These are phyloP conservation scores for Melocanna baccifera DNA, from an alignment of 176 grass and related monocot species.

Conservation along the genomic window DNA sequence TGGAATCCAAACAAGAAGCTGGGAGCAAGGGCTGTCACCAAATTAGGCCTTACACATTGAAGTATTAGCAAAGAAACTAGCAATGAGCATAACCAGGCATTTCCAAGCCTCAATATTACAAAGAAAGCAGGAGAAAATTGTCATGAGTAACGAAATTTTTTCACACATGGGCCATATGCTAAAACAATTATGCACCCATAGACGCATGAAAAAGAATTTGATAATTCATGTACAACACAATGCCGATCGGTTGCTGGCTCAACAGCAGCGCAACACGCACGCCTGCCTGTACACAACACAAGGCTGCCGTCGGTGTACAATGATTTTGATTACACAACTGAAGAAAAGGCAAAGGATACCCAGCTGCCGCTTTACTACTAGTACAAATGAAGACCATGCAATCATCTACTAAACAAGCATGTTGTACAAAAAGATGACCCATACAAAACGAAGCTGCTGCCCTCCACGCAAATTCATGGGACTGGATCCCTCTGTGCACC, in stretches of 20 bases:
- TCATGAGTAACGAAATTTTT: background rate
- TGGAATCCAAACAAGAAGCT: too few relatives aligned
- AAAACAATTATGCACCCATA: conserved; percentile 51
- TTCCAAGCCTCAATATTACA: background rate
- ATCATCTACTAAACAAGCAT: conserved; percentile 34
- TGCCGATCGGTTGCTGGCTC: background rate
- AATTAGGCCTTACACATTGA: background rate
- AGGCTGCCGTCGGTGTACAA: conserved; percentile 3
- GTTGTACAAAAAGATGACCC: conserved; percentile 41
- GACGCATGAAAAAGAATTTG: background rate
- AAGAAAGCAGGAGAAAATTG: background rate
- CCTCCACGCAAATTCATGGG: background rate
- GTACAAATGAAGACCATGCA: conserved; percentile 25
- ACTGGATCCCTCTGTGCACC: conserved; percentile 65
- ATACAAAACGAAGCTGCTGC: background rate
- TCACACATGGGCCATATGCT: conserved; percentile 27
- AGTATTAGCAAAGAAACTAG: background rate
- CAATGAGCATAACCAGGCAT: background rate
- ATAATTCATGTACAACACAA: conserved; percentile 39
- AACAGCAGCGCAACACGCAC: conserved; percentile 12
- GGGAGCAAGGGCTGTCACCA: too few relatives aligned
- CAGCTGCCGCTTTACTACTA: conserved; percentile 18
- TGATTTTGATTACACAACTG: conserved; percentile 27
- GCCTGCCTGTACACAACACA: conserved; percentile 27
- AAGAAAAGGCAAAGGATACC: background rate